Percentiles rank a stretch among this genome's conserved stretches.
Conservation (phyloP, 495 filamentous ascomycete species). For the Neohortaea acidophila region DNA sequence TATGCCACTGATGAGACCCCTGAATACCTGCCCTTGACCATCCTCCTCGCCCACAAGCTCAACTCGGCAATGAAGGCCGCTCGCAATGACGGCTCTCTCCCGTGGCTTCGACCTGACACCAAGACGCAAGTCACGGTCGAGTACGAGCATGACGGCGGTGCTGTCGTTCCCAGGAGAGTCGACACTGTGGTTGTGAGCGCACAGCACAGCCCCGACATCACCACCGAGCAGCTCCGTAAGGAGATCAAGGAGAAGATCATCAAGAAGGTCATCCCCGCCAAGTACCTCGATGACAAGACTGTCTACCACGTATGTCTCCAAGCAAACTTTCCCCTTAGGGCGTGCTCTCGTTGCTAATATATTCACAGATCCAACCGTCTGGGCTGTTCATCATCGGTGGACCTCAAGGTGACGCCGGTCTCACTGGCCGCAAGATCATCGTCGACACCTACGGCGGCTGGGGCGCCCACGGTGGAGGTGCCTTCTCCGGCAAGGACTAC, state of each 20-base stretch:
- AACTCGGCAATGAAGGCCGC: slow-evolving; percentile 84
- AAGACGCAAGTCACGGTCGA: slow-evolving; percentile 99
- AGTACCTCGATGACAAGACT: slow-evolving; percentile 83
- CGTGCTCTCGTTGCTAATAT: neutral
- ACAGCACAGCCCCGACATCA: slow-evolving; percentile 79
- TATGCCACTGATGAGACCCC: slow-evolving; percentile 99
- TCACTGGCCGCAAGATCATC: slow-evolving; percentile 99
- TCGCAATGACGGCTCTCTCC: slow-evolving; percentile 68
- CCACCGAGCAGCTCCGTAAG: slow-evolving; percentile 83
- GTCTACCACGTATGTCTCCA: slow-evolving; percentile 70
- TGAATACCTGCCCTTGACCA: slow-evolving; percentile 84
- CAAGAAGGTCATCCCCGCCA: slow-evolving; percentile 76
- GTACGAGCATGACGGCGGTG: slow-evolving; percentile 91
- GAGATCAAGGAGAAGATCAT: slow-evolving; percentile 97
- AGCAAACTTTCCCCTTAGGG: too few relatives aligned
- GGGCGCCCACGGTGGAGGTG: slow-evolving; percentile 98
- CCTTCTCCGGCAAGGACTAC: slow-evolving; percentile 99
- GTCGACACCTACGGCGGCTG: slow-evolving; percentile 99
- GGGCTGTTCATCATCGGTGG: slow-evolving; percentile 98
- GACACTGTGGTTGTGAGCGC: slow-evolving; percentile 95
- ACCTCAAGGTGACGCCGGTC: slow-evolving; percentile 95
- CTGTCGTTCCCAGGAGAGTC: slow-evolving; percentile 78
- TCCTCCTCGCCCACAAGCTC: slow-evolving; percentile 87
- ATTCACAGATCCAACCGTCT: slow-evolving; percentile 72
- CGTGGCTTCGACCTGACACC: slow-evolving; percentile 94